These are phyloP conservation scores for Trypanosoma brucei DNA, from an alignment of 208 protist species.

Conservation along the genomic window DNA sequence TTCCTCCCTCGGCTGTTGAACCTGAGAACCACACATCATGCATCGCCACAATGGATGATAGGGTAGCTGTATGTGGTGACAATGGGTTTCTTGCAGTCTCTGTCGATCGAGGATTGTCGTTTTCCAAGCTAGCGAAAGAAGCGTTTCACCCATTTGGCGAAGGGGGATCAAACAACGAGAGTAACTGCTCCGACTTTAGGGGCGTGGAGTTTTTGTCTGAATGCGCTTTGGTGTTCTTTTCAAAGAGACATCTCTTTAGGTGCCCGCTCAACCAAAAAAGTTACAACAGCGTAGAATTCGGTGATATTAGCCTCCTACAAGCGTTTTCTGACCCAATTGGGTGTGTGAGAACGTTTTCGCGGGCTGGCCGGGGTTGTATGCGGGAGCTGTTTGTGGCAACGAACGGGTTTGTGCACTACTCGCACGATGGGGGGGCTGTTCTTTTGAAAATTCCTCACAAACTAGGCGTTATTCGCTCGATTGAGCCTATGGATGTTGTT, in stretches of 20 bases:
- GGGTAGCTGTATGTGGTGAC: slow-evolving; percentile 46
- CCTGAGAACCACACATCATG: slow-evolving; percentile 10
- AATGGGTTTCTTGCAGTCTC: slow-evolving; percentile 57
- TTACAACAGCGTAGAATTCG: slow-evolving; percentile 10
- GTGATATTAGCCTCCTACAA: slow-evolving; percentile 6
- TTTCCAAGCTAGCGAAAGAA: slow-evolving; percentile 22
- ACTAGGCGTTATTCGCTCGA: slow-evolving; percentile 50
- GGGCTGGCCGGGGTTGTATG: background rate
- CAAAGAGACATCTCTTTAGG: slow-evolving; percentile 15
- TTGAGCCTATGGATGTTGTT: slow-evolving; percentile 22
- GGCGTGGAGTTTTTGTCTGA: slow-evolving; percentile 23
- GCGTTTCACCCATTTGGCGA: slow-evolving; percentile 9
- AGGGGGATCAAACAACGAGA: background rate
- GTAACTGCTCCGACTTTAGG: slow-evolving; percentile 3
- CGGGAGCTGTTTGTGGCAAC: slow-evolving; percentile 47
- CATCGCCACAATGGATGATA: slow-evolving; percentile 30
- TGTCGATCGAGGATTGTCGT: slow-evolving; percentile 57
- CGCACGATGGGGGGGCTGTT: slow-evolving; percentile 36
- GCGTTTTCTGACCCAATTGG: slow-evolving; percentile 15
- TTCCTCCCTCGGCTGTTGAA: background rate
- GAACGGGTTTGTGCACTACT: slow-evolving; percentile 46
- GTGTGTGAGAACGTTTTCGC: slow-evolving; percentile 17
- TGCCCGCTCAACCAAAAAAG: slow-evolving; percentile 1
- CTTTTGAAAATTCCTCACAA: slow-evolving; percentile 61
- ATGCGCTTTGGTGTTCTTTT: slow-evolving; percentile 16